These are phyloP conservation scores for Fibroporia radiculosa DNA, from an alignment of 768 basidiomycete species.

Conservation along the genomic window DNA sequence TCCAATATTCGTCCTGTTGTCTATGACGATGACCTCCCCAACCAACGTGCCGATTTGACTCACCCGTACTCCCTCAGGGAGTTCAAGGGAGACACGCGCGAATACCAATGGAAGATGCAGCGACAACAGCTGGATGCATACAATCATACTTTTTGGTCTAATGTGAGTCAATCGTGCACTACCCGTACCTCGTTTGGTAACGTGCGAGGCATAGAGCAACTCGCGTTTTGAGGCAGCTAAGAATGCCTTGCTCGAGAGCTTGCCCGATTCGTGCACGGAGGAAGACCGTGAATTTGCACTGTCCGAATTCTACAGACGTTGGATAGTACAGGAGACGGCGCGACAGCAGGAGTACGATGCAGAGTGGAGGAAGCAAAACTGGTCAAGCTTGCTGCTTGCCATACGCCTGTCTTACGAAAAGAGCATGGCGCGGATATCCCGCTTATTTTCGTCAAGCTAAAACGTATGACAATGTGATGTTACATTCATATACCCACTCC, in stretches of 20 bases:
- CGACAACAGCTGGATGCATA: conserved; percentile 67
- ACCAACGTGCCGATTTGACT: conserved; percentile 15
- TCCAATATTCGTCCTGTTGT: conserved; percentile 76
- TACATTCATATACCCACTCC: not conserved
- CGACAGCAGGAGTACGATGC: conserved; percentile 52
- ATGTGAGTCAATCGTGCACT: conserved; percentile 43
- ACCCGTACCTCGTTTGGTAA: no score
- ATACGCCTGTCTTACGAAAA: conserved; percentile 42
- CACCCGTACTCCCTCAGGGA: conserved; percentile 80
- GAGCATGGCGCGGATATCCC: conserved; percentile 18
- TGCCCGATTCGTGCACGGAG: conserved; percentile 41
- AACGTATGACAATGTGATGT: conserved; percentile 24
- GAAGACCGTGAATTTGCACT: conserved; percentile 62
- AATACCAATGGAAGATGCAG: conserved; percentile 64
- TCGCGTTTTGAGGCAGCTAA: conserved; percentile 71
- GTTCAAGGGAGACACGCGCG: conserved; percentile 42
- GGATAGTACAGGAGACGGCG: conserved; percentile 62
- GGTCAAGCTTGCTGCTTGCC: conserved; percentile 47
- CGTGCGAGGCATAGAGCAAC: conserved; percentile 60
- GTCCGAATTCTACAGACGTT: conserved; percentile 65
- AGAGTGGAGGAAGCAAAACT: conserved; percentile 63
- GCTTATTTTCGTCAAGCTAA: conserved; percentile 6
- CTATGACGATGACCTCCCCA: conserved; percentile 51
- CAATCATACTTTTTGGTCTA: conserved; percentile 75
- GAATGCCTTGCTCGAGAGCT: conserved; percentile 43